These are phyloP conservation scores for Penicillium psychrofluorescens DNA, from an alignment of 495 filamentous ascomycete genomes.

Conservation along the genomic window DNA sequence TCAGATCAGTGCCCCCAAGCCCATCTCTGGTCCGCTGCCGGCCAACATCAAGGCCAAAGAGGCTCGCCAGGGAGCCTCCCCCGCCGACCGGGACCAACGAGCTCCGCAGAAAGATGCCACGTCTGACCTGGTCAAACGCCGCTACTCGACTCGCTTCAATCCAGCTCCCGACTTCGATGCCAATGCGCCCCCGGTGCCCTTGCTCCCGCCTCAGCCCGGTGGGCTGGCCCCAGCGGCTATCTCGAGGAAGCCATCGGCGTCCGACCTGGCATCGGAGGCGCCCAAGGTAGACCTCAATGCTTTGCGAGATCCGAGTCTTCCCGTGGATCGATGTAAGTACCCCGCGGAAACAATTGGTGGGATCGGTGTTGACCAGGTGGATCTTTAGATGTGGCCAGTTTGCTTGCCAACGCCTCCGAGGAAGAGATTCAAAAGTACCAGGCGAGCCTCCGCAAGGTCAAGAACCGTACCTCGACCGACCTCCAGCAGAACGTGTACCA, in stretches of 20 bases:
- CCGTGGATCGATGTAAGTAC: slow-evolving; percentile 51
- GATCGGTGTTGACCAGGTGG: not conserved
- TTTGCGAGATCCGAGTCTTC: slow-evolving; percentile 72
- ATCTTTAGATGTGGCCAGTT: slow-evolving; percentile 58
- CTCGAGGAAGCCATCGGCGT: slow-evolving; percentile 38
- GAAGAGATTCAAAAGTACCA: slow-evolving; percentile 86
- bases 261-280: slow-evolving; percentile 30
- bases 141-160: slow-evolving; percentile 89
- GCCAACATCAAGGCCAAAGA: slow-evolving; percentile 24
- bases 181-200: slow-evolving; percentile 60
- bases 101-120: slow-evolving; percentile 48
- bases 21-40: slow-evolving; percentile 62
- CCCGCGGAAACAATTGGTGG: not conserved
- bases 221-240: slow-evolving; percentile 37
- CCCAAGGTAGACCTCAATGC: slow-evolving; percentile 59
- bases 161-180: slow-evolving; percentile 63
- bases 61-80: slow-evolving; percentile 13
- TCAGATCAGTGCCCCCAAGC: slow-evolving; percentile 75
- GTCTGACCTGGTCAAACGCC: slow-evolving; percentile 85
- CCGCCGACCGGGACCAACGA: slow-evolving; percentile 21
- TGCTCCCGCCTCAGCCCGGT: slow-evolving; percentile 39
- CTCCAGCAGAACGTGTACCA: slow-evolving; percentile 96
- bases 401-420: slow-evolving; percentile 89
- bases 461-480: slow-evolving; percentile 76
- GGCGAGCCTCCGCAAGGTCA: slow-evolving; percentile 63